These are phyloP conservation scores for Lachancea quebecensis DNA, from an alignment of 805 yeast species.

Conservation along the genomic window DNA sequence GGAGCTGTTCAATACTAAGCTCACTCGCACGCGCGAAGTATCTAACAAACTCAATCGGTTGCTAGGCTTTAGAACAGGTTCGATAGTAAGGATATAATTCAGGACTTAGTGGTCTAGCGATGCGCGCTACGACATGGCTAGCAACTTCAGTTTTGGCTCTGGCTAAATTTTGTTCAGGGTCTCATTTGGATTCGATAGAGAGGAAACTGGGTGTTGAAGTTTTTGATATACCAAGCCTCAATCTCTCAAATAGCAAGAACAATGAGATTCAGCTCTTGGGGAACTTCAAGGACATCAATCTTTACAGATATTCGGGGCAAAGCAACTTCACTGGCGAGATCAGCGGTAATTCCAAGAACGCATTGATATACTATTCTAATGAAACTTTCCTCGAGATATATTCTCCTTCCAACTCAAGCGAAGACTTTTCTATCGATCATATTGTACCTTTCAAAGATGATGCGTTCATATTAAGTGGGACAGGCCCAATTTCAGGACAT, in stretches of 20 bases:
- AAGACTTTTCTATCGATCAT: constrained; percentile 10
- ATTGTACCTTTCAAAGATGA: constrained; percentile 29
- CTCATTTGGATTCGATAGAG: constrained; percentile 18
- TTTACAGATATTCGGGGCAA: constrained; percentile 27
- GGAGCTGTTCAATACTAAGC: too few species aligned
- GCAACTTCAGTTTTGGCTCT: background rate
- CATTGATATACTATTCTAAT: constrained; percentile 24
- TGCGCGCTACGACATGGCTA: background rate
- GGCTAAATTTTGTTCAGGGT: constrained; percentile 8
- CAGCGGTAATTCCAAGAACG: constrained; percentile 6
- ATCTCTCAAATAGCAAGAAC: constrained; percentile 10
- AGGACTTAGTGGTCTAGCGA: background rate
- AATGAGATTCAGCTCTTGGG: constrained; percentile 21
- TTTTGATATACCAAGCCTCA: constrained; percentile 11
- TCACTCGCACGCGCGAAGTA: too few species aligned
- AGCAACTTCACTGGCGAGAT: constrained; percentile 24
- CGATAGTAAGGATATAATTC: background rate
- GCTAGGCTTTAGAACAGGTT: background rate
- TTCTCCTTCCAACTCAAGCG: constrained; percentile 10
- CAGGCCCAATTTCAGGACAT: constrained; percentile 24
- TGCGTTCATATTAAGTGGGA: constrained; percentile 31
- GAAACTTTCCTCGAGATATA: constrained; percentile 20
- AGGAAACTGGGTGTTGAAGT: constrained; percentile 9
- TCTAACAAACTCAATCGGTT: too few species aligned
- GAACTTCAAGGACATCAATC: constrained; percentile 16